Percentiles rank a stretch among this genome's conserved stretches.
Conservation (phyloP, 306 rosid genomes). For the Cicer cuneatum region DNA sequence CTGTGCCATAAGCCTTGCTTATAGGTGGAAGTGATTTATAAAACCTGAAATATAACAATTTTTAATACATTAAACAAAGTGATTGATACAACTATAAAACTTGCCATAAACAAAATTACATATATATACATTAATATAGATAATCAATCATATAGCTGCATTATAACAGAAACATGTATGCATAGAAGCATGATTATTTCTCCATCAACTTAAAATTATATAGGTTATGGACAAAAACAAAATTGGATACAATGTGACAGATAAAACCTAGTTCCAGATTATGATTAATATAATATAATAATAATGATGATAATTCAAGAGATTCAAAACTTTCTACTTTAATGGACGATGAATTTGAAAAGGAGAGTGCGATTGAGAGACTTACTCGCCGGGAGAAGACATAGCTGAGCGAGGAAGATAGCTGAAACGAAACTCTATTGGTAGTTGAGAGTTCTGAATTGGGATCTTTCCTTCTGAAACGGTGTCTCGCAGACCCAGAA, state of each 20-base stretch:
- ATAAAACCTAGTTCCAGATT: not conserved
- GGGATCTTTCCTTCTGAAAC: conserved; percentile 39
- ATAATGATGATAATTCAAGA: not conserved
- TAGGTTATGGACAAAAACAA: not conserved
- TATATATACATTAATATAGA: not conserved
- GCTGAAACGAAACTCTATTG: conserved; percentile 29
- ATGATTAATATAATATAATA: too few relatives aligned
- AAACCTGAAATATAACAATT: conserved; percentile 59
- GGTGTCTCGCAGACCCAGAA: conserved; percentile 42
- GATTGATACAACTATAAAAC: conserved; percentile 7
- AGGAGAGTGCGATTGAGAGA: conserved; percentile 6
- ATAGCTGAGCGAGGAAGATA: conserved; percentile 54
- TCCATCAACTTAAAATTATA: not conserved
- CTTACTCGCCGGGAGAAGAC: conserved; percentile 97
- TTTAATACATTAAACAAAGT: conserved; percentile 26
- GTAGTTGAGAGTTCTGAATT: conserved; percentile 13
- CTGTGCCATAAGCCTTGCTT: conserved; percentile 86
- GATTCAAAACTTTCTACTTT: not conserved
- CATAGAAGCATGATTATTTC: not conserved
- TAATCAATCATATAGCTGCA: not conserved
- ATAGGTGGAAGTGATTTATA: conserved; percentile 91
- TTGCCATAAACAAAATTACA: not conserved
- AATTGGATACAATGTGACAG: conserved; percentile 4
- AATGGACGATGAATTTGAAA: not conserved
- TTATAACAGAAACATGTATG: not conserved